Conservation (phyloP, 116 monocot species). For the Cymodocea nodosa region DNA sequence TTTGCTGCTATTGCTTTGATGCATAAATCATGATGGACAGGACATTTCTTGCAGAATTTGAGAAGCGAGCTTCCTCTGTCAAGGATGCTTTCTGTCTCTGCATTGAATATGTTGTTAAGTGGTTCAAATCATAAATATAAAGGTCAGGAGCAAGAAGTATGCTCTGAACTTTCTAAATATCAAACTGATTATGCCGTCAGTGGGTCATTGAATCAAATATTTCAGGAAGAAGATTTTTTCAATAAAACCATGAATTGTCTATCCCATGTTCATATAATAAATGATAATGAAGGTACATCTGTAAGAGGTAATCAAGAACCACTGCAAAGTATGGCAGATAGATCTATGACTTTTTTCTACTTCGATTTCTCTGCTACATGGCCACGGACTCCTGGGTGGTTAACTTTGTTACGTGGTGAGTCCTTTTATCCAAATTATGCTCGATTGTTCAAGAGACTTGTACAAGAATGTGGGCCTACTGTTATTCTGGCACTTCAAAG, state of each 20-base stretch:
- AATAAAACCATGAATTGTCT: slow-evolving; percentile 63
- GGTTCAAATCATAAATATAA: slow-evolving; percentile 39
- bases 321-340: slow-evolving; percentile 72
- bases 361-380: slow-evolving; percentile 94
- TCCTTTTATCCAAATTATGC: slow-evolving; percentile 85
- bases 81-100: slow-evolving; percentile 94
- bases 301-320: slow-evolving; percentile 46
- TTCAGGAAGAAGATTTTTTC: slow-evolving; percentile 64
- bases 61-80: slow-evolving; percentile 90
- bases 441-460: slow-evolving; percentile 72
- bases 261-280: slow-evolving; percentile 80
- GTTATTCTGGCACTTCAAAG: slow-evolving; percentile 36
- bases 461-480: slow-evolving; percentile 75
- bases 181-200: slow-evolving; percentile 13
- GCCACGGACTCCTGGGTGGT: slow-evolving; percentile 96
- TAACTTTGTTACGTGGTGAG: slow-evolving; percentile 50
- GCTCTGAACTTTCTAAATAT: slow-evolving; percentile 17
- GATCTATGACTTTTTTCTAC: slow-evolving; percentile 86
- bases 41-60: slow-evolving; percentile 79
- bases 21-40: slow-evolving; percentile 26
- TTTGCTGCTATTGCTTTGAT: background rate
- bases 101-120: slow-evolving; percentile 68
- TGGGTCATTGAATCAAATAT: slow-evolving; percentile 37
- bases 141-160: slow-evolving; percentile 14
- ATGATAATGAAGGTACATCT: slow-evolving; percentile 59